Base-by-base conservation (phyloP, 2,329 filamentous ascomycete genomes). In the Diaporthe aspalathi region DNA sequence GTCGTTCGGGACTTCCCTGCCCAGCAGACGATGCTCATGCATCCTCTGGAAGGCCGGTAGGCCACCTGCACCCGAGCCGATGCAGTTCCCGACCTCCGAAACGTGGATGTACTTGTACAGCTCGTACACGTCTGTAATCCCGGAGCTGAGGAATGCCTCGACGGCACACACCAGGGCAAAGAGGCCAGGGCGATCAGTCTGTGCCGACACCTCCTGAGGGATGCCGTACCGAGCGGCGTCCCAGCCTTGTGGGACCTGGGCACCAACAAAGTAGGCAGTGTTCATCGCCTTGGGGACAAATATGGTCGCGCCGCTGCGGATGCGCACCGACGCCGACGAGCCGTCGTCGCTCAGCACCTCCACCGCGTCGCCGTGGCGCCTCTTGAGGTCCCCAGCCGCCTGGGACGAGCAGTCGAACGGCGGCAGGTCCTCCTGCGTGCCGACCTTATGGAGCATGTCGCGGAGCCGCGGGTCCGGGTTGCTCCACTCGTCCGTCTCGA, bases 201-300 rank as follows among this genome's bases (percentile, higher is more conserved):
- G 80, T 20, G 74, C 67, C 47, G 79, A 76, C 24, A 82, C 77
- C 45, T 83, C 81, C 8, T 78, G 76, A 0, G 80, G 75, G 14
- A 83, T 78, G 9, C 81, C 81, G 68, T 82, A 82, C 4, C 73
- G 73, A 8, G 63, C 71, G 1, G 80, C 74, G 68, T 78, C 76
- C 79, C 80, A 83, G 5, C 81, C 81, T 0, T 70, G 77, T 1
- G 81, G 81, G 2, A 83, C 69, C 67, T 80, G 80, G 1, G 76
- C 81, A 7, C 75, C 80, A 12, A 83, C 77, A 9, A 40, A 57
- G 53, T 17, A 57, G n/a, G 53, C 53, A 9, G 74, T 77, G 9
- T 73, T 50, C 11, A 75, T 74, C 2, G 79, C 76, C 60, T 79
- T 81, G 17, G 81, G 80, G 5, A 83, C 74, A 54, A 78, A 72